Evolutionary conservation across 1,284 basidiomycete genomes (phyloP), one percentile per base, ranked within the genome.

Genomic region (Ceratobasidium sp.): DNA sequence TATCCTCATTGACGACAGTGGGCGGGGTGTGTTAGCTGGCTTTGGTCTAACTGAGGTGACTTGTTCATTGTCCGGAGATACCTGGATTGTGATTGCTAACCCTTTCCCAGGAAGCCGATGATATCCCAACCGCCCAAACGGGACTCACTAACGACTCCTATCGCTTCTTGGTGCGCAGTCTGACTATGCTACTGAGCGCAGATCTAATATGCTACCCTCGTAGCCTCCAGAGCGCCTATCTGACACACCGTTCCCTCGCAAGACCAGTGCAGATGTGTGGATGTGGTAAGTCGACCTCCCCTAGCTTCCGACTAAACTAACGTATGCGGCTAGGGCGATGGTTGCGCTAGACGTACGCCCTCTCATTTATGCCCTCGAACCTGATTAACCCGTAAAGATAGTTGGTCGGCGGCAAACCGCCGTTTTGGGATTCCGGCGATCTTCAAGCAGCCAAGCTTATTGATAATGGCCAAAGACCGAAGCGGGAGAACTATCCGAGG

Each of bases 31-130:
- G 2, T n/a, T 71, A 9, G 68, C 49, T 23, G 68, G 68, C 1
- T 71, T 71, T 42, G 28, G 68, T 13, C 39, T 71, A 1, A 58
- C 51, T n/a, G 28, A 71, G 51, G 68, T 71, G 13, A 26, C 18
- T 26, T 33, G 33, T 33, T 33, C 33, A 33, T 4, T 33, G 4
- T 2, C 33, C 33, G 33, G 33, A 33, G 33, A 33, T 33, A 4
- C 33, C 33, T 33, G 33, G 33, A 33, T 33, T 33, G 33, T 49
- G 46, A 49, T 49, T 2, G 18, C 7, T 1, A 4, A 33, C 33
- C 4, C 1, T 33, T 49, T 49, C 18, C 18, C 18, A 49, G 46
- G 7, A 49, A 49, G 46, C 46, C 10, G 46, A 49, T 18, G 46
- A 18, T n/a, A 18, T 26, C 58, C 33, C 33, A 33, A 33, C 26